Evolutionary conservation across 768 basidiomycete genomes (phyloP).

Genomic region (Naganishia onofrii): DNA sequence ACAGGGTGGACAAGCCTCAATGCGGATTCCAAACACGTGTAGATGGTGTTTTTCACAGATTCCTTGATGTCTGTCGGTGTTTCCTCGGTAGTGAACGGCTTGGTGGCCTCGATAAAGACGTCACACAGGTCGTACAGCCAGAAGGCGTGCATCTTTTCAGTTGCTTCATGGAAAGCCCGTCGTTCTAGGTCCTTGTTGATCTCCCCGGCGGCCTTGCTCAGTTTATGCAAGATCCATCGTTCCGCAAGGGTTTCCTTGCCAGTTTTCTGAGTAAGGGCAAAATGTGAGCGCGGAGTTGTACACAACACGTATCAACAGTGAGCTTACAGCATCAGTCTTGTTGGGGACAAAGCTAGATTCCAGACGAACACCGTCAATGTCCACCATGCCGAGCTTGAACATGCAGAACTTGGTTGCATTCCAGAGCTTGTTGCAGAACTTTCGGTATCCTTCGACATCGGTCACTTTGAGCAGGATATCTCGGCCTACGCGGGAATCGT

Average conservation of each 20-base stretch:
- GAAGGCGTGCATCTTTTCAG: slow-evolving; percentile 80
- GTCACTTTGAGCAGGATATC: slow-evolving; percentile 96
- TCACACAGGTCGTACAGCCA: slow-evolving; percentile 99
- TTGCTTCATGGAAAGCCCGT: slow-evolving; percentile 91
- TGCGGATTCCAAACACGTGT: slow-evolving; percentile 88
- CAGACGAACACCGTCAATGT: slow-evolving; percentile 47
- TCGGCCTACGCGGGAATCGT: slow-evolving; percentile 61
- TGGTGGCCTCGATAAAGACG: slow-evolving; percentile 99
- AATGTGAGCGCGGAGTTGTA: background rate
- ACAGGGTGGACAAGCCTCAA: slow-evolving; percentile 90
- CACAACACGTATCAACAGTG: no score
- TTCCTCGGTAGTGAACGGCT: slow-evolving; percentile 86
- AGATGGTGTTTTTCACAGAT: slow-evolving; percentile 92
- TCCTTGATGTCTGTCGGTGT: slow-evolving; percentile 60
- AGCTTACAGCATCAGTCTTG: slow-evolving; percentile 64
- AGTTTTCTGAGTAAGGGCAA: slow-evolving; percentile 61
- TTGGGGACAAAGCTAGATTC: slow-evolving; percentile 69
- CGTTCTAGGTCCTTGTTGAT: slow-evolving; percentile 71
- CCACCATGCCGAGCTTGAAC: slow-evolving; percentile 76
- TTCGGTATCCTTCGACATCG: slow-evolving; percentile 95
- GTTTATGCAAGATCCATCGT: slow-evolving; percentile 90
- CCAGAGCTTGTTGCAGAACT: slow-evolving; percentile 99
- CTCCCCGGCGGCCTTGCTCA: slow-evolving; percentile 74
- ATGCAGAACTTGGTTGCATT: slow-evolving; percentile 99
- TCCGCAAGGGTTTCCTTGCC: slow-evolving; percentile 90